phyloP scores from a whole-genome alignment of 768 basidiomycete genomes.

The Neoboletus magnificus region DNA sequence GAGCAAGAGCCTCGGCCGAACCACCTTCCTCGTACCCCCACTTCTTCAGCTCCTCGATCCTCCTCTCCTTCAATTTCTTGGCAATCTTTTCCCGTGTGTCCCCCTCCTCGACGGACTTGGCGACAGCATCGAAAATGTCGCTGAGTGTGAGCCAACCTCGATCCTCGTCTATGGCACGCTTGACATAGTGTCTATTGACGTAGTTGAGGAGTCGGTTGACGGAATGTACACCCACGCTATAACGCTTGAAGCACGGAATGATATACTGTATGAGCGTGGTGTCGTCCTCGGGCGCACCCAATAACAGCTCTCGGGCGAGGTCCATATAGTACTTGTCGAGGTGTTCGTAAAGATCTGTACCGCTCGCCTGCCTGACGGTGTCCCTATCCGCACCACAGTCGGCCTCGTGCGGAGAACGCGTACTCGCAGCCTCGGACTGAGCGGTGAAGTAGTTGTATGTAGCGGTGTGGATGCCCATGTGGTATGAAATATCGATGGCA shows the following conservation, averaged over 20 bases:
- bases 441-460: slow-evolving; percentile 76
- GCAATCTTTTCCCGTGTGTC: slow-evolving; percentile 62
- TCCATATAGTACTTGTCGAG: slow-evolving; percentile 70
- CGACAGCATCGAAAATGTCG: slow-evolving; percentile 61
- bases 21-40: slow-evolving; percentile 66
- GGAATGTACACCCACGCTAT: slow-evolving; percentile 61
- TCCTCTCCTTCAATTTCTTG: slow-evolving; percentile 54
- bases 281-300: slow-evolving; percentile 66
- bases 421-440: slow-evolving; percentile 48
- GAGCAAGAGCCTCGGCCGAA: slow-evolving; percentile 43
- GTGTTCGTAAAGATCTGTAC: slow-evolving; percentile 68
- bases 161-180: slow-evolving; percentile 75
- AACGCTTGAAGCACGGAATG: slow-evolving; percentile 68
- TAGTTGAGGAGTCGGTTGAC: slow-evolving; percentile 75
- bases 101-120: slow-evolving; percentile 47
- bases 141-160: slow-evolving; percentile 70
- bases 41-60: slow-evolving; percentile 59
- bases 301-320: slow-evolving; percentile 55
- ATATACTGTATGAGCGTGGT: slow-evolving; percentile 65
- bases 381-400: slow-evolving; percentile 27
- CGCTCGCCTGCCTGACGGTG: slow-evolving; percentile 37
- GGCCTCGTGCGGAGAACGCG: slow-evolving; percentile 10
- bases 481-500: slow-evolving; percentile 66
- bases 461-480: slow-evolving; percentile 78
- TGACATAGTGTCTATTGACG: slow-evolving; percentile 67